A percentile compares a stretch with the other conserved stretches of the same genome.
phyloP scores from a whole-genome alignment of 768 basidiomycete genomes.

The Daedaleopsis nitida region DNA sequence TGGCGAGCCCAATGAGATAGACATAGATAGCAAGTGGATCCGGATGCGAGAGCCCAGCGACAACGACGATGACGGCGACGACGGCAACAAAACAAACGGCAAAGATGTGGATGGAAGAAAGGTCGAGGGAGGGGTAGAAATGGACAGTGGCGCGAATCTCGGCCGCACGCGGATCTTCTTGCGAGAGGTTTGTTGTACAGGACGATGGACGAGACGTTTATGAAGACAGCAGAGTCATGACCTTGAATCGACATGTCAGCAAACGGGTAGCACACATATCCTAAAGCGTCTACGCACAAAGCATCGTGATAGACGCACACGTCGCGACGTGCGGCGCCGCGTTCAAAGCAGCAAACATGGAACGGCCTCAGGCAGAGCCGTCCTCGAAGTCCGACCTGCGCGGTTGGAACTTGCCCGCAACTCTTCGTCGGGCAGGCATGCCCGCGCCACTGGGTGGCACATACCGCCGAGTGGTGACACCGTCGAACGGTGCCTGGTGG shows the following conservation, averaged over 20 bases:
- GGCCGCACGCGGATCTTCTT: background rate
- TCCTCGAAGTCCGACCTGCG: background rate
- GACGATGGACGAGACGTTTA: background rate
- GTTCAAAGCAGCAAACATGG: background rate
- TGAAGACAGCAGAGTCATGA: background rate
- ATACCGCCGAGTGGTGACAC: background rate
- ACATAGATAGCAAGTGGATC: background rate
- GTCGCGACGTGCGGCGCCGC: slow-evolving; percentile 1
- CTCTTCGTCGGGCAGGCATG: slow-evolving; percentile 5
- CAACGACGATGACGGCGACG: background rate
- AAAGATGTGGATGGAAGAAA: background rate
- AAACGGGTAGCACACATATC: background rate
- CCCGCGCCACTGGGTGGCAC: slow-evolving; percentile 13
- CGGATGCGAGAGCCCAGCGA: slow-evolving; percentile 2
- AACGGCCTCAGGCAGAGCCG: background rate
- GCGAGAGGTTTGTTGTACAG: background rate
- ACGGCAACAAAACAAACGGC: background rate
- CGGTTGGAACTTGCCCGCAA: background rate
- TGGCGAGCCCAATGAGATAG: background rate
- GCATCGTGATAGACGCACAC: background rate
- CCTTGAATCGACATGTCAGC: background rate
- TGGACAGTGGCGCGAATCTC: background rate
- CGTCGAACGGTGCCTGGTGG: background rate
- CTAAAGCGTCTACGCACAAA: background rate
- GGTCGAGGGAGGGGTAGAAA: no score